Evolutionary conservation across 257 asterid genomes (phyloP).

Genomic region (Striga asiatica): DNA sequence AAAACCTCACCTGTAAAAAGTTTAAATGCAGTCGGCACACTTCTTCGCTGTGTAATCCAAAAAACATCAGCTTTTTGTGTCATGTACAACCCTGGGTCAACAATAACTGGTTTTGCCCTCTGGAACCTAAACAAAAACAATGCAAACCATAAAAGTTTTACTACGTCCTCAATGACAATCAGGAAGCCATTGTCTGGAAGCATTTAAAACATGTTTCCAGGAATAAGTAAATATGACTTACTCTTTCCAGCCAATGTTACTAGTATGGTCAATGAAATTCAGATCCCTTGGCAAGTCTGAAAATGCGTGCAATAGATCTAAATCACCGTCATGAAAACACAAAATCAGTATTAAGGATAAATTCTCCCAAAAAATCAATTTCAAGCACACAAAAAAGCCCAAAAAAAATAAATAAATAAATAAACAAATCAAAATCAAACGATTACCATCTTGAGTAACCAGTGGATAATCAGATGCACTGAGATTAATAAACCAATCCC

Average conservation of each 20-base stretch:
- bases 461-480: conserved; percentile 91
- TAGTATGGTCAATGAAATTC: conserved; percentile 83
- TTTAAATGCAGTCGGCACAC: conserved; percentile 86
- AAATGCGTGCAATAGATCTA: conserved; percentile 79
- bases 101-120: conserved; percentile 79
- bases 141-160: not conserved
- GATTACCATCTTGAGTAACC: conserved; percentile 76
- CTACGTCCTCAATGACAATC: not conserved
- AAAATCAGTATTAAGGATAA: conserved; percentile 3
- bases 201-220: not conserved
- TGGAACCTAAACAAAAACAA: conserved; percentile 39
- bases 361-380: not conserved
- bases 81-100: conserved; percentile 88
- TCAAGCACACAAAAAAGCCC: too few relatives aligned
- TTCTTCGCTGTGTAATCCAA: conserved; percentile 90
- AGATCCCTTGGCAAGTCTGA: conserved; percentile 80
- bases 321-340: conserved; percentile 8
- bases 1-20: conserved; percentile 67
- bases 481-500: conserved; percentile 95
- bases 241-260: conserved; percentile 96
- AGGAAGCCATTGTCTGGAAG: conserved; percentile 3
- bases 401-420: not conserved
- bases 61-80: conserved; percentile 67
- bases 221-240: conserved; percentile 27
- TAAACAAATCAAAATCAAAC: not conserved